Base-by-base conservation (phyloP, 129 eudicot genomes). In the Rutidosis leptorrhynchoides region DNA sequence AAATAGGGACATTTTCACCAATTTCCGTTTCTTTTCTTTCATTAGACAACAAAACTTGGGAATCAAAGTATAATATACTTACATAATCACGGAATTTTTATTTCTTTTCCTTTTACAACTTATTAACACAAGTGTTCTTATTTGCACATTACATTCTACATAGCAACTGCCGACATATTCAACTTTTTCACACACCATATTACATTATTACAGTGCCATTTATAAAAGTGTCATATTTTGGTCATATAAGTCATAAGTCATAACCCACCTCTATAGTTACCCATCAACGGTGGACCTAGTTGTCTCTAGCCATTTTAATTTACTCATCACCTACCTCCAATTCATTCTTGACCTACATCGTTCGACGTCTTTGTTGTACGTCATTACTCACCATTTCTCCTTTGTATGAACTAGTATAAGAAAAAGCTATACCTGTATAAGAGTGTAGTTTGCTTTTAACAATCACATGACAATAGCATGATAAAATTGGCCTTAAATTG, bases 231-330 rank as follows among this genome's bases (percentile, higher is more conserved):
- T 22, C 70, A 20, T 48, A 33, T 2, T 53, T 28, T 5, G 21
- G 14, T n/a, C n/a, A n/a, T n/a, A n/a, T n/a, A n/a, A n/a, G n/a
- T n/a, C n/a, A n/a, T n/a, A n/a, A n/a, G 61, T 46, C 61, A 48
- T 49, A 46, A 25, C 17, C 56, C 1, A 19, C 58, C 3, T 33
- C 23, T 56, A 30, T 64, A 42, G 20, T 42, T 22, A 22, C 65
- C 43, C 58, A 74, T 49, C 60, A 21, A 66, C 15, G 28, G 8
- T 10, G 51, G 65, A 27, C 64, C 71, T 14, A 49, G 46, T 12
- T 40, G 46, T 40, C 46, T 37, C 16, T 40, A 2, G 46, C 46
- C 46, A 11, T 12, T 11, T 1, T 26, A 57, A 28, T 26, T 35
- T 24, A 26, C 15, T 26, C 62, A 57, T 57, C 62, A 26, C 62